A percentile compares a stretch with the other conserved stretches of the same genome.
Evolutionary conservation across 805 yeast species (phyloP).

Genomic region (Hanseniaspora nectarophila): DNA sequence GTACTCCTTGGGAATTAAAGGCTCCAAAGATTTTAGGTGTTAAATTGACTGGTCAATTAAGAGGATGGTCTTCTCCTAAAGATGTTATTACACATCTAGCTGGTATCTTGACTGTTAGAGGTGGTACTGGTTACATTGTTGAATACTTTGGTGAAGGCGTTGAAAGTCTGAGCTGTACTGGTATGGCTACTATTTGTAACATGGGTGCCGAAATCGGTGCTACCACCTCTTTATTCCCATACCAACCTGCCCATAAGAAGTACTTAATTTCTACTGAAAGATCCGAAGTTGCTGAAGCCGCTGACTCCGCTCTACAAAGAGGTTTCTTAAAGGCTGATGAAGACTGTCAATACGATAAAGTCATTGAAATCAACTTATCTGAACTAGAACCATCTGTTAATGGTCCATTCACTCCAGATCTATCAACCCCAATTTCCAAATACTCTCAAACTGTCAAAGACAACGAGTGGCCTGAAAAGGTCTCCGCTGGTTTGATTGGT

Average conservation of each 20-base stretch:
- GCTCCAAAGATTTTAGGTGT: constrained; percentile 95
- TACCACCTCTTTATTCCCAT: constrained; percentile 95
- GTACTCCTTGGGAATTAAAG: constrained; percentile 96
- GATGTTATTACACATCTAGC: constrained; percentile 90
- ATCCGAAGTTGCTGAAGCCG: constrained; percentile 69
- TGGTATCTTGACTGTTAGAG: constrained; percentile 86
- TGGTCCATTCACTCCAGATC: constrained; percentile 98
- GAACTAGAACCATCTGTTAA: constrained; percentile 87
- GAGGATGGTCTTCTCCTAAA: constrained; percentile 95
- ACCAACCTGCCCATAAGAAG: constrained; percentile 64
- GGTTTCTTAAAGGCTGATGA: constrained; percentile 70
- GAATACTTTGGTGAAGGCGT: constrained; percentile 97
- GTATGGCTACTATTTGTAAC: constrained; percentile 99
- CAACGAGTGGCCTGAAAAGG: constrained; percentile 75
- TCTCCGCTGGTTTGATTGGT: constrained; percentile 90
- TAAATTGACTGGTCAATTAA: constrained; percentile 74
- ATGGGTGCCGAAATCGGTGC: constrained; percentile 99
- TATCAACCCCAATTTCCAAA: constrained; percentile 81
- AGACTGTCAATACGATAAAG: constrained; percentile 83
- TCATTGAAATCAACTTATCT: constrained; percentile 77
- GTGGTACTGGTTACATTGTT: constrained; percentile 93
- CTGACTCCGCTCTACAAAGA: constrained; percentile 45
- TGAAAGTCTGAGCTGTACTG: constrained; percentile 78
- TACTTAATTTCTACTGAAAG: constrained; percentile 79
- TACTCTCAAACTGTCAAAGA: constrained; percentile 58